Evolutionary conservation across 305 asterid genomes (phyloP).

Genomic region (Fraxinus dipetala): DNA sequence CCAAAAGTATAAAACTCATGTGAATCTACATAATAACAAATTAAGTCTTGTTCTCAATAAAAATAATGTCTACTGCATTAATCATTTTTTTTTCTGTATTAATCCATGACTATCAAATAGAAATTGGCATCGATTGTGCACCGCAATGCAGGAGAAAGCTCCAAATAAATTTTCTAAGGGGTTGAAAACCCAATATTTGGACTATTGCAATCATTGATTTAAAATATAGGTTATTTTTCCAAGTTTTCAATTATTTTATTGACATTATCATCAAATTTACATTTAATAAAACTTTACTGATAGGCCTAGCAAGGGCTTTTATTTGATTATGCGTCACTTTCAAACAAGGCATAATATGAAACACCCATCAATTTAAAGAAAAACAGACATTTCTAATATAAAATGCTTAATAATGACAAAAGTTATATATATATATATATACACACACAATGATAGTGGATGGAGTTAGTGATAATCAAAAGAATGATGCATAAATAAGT

Average conservation of each 20-base stretch:
- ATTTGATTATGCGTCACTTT: slow-evolving; percentile 36
- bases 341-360: slow-evolving; percentile 18
- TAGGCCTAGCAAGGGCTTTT: slow-evolving; percentile 21
- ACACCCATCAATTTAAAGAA: background rate
- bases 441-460: background rate
- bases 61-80: no score
- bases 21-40: no score
- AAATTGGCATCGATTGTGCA: background rate
- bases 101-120: background rate
- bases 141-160: background rate
- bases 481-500: background rate
- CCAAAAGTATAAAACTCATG: background rate
- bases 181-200: slow-evolving; percentile 26
- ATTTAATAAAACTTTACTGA: background rate
- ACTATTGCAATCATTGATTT: slow-evolving; percentile 26
- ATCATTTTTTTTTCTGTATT: background rate
- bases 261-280: background rate
- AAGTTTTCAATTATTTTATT: slow-evolving; percentile 7
- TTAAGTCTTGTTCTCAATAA: background rate
- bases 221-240: background rate
- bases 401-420: background rate
- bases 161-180: slow-evolving; percentile 11
- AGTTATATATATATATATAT: background rate
- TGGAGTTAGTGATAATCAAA: background rate
- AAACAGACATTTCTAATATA: background rate